phyloP scores from a whole-genome alignment of 768 basidiomycete genomes.

The Psilocybe tampanensis region DNA sequence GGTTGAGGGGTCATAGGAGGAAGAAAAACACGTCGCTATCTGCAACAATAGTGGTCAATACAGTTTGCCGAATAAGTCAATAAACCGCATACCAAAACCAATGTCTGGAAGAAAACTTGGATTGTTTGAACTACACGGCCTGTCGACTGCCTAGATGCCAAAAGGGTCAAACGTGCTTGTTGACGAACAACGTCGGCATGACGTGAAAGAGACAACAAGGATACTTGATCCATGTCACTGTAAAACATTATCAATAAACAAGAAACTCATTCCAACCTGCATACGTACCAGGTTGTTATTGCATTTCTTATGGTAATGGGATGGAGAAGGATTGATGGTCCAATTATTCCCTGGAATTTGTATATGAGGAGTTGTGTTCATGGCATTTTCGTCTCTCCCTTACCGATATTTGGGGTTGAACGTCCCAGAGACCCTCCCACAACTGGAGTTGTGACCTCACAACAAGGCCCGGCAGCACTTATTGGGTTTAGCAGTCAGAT shows the following conservation, averaged over 20 bases:
- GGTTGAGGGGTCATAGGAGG: constrained; percentile 35
- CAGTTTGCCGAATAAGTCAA: not conserved
- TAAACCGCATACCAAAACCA: constrained; percentile 44
- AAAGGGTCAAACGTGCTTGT: constrained; percentile 35
- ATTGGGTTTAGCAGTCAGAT: constrained; percentile 27
- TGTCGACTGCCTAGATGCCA: constrained; percentile 39
- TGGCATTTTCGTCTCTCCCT: constrained; percentile 4
- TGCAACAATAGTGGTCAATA: constrained; percentile 18
- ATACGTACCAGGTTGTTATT: constrained; percentile 43
- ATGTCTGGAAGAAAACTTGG: constrained; percentile 39
- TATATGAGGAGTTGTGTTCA: not conserved
- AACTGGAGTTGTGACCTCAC: constrained; percentile 43
- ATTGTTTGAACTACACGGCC: constrained; percentile 46
- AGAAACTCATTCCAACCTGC: not conserved
- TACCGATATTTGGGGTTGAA: constrained; percentile 23
- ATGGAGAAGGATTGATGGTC: constrained; percentile 45
- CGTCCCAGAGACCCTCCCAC: constrained; percentile 54
- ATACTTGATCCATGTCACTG: constrained; percentile 44
- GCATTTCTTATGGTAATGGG: constrained; percentile 42
- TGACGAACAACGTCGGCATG: constrained; percentile 41
- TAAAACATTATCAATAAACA: no score
- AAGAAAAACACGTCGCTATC: constrained; percentile 47
- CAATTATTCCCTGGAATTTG: constrained; percentile 21
- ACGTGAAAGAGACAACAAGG: constrained; percentile 39
- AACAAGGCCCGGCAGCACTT: constrained; percentile 6